These are phyloP conservation scores for Inosperma sp. DNA, from an alignment of 768 basidiomycete genomes.

Conservation along the genomic window DNA sequence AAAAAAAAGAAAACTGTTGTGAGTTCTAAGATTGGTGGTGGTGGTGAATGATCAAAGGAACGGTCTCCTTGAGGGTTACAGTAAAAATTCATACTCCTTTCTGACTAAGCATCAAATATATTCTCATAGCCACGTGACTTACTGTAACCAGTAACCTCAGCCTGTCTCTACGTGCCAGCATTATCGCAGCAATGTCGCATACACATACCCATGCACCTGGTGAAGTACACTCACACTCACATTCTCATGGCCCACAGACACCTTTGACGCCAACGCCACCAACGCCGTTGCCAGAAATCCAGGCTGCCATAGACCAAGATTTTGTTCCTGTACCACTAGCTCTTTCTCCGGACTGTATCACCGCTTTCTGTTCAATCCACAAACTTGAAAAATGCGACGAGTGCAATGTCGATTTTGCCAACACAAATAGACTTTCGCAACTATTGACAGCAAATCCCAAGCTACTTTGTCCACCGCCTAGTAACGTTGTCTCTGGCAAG, in stretches of 20 bases:
- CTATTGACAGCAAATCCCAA: slow-evolving; percentile 65
- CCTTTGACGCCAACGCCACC: slow-evolving; percentile 44
- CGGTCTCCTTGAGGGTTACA: slow-evolving; percentile 13
- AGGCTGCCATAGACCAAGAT: slow-evolving; percentile 72
- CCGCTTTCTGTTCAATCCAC: slow-evolving; percentile 63
- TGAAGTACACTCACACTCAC: slow-evolving; percentile 46
- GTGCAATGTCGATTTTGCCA: slow-evolving; percentile 69
- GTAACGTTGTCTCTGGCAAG: slow-evolving; percentile 69
- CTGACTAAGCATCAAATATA: slow-evolving; percentile 11
- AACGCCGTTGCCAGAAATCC: slow-evolving; percentile 64
- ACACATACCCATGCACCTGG: slow-evolving; percentile 60
- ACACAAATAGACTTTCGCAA: slow-evolving; percentile 72
- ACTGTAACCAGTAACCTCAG: slow-evolving; percentile 13
- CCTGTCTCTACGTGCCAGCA: not conserved
- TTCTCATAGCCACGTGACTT: slow-evolving; percentile 21
- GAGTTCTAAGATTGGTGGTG: slow-evolving; percentile 26
- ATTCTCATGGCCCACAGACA: slow-evolving; percentile 42
- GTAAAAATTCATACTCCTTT: slow-evolving; percentile 23
- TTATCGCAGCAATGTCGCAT: slow-evolving; percentile 53
- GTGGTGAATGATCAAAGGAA: slow-evolving; percentile 31
- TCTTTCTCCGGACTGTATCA: slow-evolving; percentile 49
- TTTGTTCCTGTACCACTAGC: slow-evolving; percentile 55
- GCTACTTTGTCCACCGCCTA: slow-evolving; percentile 76
- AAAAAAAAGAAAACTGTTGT: slow-evolving; percentile 21
- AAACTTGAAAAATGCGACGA: slow-evolving; percentile 67